Percentiles rank a stretch among this genome's conserved stretches.
These are phyloP conservation scores for Zygosaccharomyces bisporus DNA, from an alignment of 805 yeast species.

Conservation along the genomic window DNA sequence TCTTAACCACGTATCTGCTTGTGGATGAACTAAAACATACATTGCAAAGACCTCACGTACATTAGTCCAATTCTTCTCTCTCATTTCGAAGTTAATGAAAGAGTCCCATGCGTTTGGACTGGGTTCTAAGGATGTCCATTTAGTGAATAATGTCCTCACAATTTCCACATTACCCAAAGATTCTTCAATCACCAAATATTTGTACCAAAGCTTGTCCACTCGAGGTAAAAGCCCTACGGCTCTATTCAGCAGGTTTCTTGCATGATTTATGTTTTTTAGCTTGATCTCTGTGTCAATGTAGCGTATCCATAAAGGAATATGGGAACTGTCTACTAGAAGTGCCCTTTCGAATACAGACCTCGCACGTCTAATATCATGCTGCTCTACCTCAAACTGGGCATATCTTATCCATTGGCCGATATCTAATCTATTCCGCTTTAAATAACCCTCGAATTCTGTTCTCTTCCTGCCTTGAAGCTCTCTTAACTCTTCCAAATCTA, in stretches of 20 bases:
- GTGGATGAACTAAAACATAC: constrained; percentile 52
- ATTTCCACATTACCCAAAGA: constrained; percentile 59
- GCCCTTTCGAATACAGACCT: constrained; percentile 88
- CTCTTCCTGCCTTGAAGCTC: constrained; percentile 75
- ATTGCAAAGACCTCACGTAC: constrained; percentile 57
- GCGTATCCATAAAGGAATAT: constrained; percentile 80
- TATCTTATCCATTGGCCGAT: constrained; percentile 88
- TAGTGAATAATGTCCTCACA: constrained; percentile 61
- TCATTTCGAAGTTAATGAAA: constrained; percentile 64
- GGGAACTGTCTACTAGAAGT: constrained; percentile 65
- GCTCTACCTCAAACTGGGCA: constrained; percentile 82
- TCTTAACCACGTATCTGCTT: constrained; percentile 58
- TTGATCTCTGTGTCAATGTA: constrained; percentile 77
- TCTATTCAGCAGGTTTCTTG: constrained; percentile 77
- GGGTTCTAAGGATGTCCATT: constrained; percentile 84
- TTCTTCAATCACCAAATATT: constrained; percentile 80
- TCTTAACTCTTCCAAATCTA: constrained; percentile 75
- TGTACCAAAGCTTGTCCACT: constrained; percentile 82
- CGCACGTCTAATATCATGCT: constrained; percentile 73
- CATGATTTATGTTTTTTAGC: constrained; percentile 75
- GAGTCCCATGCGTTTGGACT: constrained; percentile 65
- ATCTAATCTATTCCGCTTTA: constrained; percentile 77
- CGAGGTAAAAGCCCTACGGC: constrained; percentile 72
- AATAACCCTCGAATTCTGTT: constrained; percentile 79
- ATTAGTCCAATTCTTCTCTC: constrained; percentile 56